Conservation (phyloP, 306 rosid species). For the Medicago ruthenica region DNA sequence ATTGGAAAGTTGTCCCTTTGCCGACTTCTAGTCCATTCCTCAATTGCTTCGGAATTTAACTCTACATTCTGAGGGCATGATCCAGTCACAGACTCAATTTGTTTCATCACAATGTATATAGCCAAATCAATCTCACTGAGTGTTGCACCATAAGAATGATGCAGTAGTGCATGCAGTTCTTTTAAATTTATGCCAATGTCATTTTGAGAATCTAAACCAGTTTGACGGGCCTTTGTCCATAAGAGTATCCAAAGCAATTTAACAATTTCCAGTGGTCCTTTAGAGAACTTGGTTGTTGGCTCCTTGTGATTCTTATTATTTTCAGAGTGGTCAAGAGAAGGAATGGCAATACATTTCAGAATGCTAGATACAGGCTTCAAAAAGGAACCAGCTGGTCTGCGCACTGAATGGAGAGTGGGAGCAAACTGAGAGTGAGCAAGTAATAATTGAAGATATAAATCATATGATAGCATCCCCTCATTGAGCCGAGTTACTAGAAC, state of each 20-base stretch:
- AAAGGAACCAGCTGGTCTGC: conserved; percentile 61
- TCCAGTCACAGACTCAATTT: conserved; percentile 66
- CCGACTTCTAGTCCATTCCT: conserved; percentile 64
- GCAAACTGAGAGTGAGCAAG: conserved; percentile 92
- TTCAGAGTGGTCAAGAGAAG: conserved; percentile 49
- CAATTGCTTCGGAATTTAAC: conserved; percentile 62
- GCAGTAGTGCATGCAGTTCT: conserved; percentile 66
- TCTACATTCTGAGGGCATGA: conserved; percentile 42
- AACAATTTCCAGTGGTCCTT: conserved; percentile 68
- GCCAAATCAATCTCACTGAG: conserved; percentile 61
- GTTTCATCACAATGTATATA: conserved; percentile 65
- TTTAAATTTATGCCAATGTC: conserved; percentile 61
- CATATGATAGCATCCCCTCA: conserved; percentile 63
- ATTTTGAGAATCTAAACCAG: conserved; percentile 54
- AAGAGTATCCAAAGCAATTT: conserved; percentile 67
- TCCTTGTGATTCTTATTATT: conserved; percentile 42
- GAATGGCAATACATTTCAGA: conserved; percentile 65
- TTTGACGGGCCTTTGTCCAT: conserved; percentile 42
- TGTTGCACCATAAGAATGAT: conserved; percentile 77
- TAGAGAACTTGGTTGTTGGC: conserved; percentile 43
- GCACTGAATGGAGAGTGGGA: conserved; percentile 57
- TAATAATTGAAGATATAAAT: conserved; percentile 69
- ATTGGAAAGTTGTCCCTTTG: conserved; percentile 69
- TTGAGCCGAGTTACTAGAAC: conserved; percentile 55
- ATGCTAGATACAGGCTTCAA: conserved; percentile 75